Conservation (phyloP, 345 rosid species). For the Populus pruinosa region DNA sequence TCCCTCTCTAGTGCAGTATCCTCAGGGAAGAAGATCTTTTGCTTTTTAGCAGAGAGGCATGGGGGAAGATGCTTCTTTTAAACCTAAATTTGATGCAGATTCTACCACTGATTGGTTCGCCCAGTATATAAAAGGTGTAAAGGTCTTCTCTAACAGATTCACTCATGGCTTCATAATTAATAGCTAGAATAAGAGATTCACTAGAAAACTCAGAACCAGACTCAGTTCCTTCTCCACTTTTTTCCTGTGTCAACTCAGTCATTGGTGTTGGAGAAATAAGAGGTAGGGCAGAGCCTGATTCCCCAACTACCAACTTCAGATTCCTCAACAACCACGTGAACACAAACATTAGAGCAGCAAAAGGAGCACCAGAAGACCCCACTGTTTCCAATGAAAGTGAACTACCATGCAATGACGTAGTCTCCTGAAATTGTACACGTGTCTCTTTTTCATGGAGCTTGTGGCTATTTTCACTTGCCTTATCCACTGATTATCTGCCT, state of each 20-base stretch:
- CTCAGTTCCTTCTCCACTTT: conserved; percentile 19
- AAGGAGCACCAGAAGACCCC: conserved; percentile 22
- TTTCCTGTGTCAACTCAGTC: conserved; percentile 28
- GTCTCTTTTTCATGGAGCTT: conserved; percentile 18
- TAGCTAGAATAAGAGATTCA: too few species aligned
- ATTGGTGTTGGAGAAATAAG: conserved; percentile 27
- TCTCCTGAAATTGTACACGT: conserved; percentile 30
- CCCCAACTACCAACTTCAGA: conserved; percentile 24
- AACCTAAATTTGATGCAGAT: too few species aligned
- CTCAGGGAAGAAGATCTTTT: conserved; percentile 41
- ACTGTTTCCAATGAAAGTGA: conserved; percentile 16
- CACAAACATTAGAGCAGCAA: conserved; percentile 7
- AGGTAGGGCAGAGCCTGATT: conserved; percentile 38
- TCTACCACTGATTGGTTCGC: too few species aligned
- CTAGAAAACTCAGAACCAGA: not conserved
- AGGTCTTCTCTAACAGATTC: too few species aligned
- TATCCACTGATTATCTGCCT: conserved; percentile 21
- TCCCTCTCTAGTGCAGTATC: conserved; percentile 25
- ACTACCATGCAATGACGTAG: conserved; percentile 16
- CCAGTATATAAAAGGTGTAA: too few species aligned
- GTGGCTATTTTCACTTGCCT: conserved; percentile 12
- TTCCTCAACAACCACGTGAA: conserved; percentile 22
- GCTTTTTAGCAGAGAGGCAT: conserved; percentile 33
- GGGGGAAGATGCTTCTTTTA: conserved; percentile 33
- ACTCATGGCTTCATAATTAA: too few species aligned